These are phyloP conservation scores for Powellomyces hirtus DNA, from an alignment of 192 early-diverging fungal species.

Conservation along the genomic window DNA sequence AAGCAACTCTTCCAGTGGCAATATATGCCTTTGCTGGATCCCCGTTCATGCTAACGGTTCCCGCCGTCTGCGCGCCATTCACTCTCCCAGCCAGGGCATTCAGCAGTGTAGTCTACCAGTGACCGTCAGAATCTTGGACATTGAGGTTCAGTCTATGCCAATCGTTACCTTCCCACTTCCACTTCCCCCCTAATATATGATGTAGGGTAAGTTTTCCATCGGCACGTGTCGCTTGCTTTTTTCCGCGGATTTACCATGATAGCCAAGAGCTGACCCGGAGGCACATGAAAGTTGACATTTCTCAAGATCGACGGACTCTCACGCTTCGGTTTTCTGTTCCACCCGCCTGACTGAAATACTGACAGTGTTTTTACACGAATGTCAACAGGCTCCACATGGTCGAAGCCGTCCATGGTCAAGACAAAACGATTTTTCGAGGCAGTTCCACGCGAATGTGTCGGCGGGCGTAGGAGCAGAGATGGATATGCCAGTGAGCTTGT, in stretches of 20 bases:
- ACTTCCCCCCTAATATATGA: background rate
- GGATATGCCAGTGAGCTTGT: too few species aligned
- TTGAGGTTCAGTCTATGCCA: background rate
- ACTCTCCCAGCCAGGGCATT: slow-evolving; percentile 59
- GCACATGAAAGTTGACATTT: slow-evolving; percentile 30
- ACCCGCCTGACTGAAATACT: background rate
- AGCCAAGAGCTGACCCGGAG: slow-evolving; percentile 34
- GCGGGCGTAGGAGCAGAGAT: too few species aligned
- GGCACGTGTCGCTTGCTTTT: slow-evolving; percentile 36
- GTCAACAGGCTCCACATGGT: background rate
- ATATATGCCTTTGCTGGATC: slow-evolving; percentile 37
- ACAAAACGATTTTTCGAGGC: too few species aligned
- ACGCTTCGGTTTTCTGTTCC: background rate
- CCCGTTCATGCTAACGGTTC: slow-evolving; percentile 79
- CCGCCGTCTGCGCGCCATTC: slow-evolving; percentile 55
- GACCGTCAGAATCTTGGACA: background rate
- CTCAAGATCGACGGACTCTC: slow-evolving; percentile 21
- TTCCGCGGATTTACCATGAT: too few species aligned
- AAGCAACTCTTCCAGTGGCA: slow-evolving; percentile 35
- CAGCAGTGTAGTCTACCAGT: slow-evolving; percentile 29
- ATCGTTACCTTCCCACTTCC: background rate
- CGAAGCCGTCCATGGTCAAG: slow-evolving; percentile 5
- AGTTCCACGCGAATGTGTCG: too few species aligned
- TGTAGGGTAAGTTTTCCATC: slow-evolving; percentile 23
- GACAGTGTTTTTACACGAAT: background rate